Percentiles rank a stretch among this genome's conserved stretches.
phyloP scores from a whole-genome alignment of 2,329 filamentous ascomycete species.

The Pezicula rhizophila region DNA sequence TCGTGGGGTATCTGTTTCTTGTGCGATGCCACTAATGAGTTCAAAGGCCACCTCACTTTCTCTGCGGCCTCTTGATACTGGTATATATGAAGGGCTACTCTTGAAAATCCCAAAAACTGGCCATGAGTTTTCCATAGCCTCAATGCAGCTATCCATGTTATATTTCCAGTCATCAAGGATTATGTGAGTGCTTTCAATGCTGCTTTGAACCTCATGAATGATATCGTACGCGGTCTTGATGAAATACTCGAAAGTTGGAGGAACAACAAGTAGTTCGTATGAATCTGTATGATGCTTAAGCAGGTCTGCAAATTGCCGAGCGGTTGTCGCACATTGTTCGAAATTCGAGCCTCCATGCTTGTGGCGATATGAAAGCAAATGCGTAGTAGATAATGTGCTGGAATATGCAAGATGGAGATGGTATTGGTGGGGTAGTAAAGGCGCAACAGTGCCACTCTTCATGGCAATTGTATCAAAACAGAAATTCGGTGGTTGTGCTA shows the following conservation, averaged over 20 bases:
- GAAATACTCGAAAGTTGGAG: slow-evolving; percentile 35
- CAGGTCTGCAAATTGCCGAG: slow-evolving; percentile 29
- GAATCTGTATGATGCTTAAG: slow-evolving; percentile 33
- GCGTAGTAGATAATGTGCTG: slow-evolving; percentile 20
- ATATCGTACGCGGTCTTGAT: slow-evolving; percentile 29
- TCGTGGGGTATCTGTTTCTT: slow-evolving; percentile 16
- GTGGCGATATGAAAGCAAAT: slow-evolving; percentile 16
- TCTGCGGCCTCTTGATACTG: slow-evolving; percentile 10
- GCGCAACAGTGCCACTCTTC: slow-evolving; percentile 12
- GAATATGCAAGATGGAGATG: slow-evolving; percentile 25
- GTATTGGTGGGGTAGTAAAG: slow-evolving; percentile 25
- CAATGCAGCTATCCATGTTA: slow-evolving; percentile 21
- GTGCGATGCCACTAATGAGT: slow-evolving; percentile 18
- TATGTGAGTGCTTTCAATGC: slow-evolving; percentile 23
- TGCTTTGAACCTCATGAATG: slow-evolving; percentile 20
- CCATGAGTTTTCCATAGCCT: slow-evolving; percentile 23
- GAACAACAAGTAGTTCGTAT: slow-evolving; percentile 33
- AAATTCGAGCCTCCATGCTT: slow-evolving; percentile 16
- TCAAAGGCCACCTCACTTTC: slow-evolving; percentile 24
- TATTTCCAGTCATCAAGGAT: slow-evolving; percentile 24
- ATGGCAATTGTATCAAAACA: slow-evolving; percentile 16
- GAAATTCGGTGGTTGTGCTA: slow-evolving; percentile 17
- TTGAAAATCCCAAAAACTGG: slow-evolving; percentile 21
- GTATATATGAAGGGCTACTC: slow-evolving; percentile 10
- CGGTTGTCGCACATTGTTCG: slow-evolving; percentile 28